These are phyloP conservation scores for Knufia petricola DNA, from an alignment of 2,329 filamentous ascomycete species.

Conservation along the genomic window DNA sequence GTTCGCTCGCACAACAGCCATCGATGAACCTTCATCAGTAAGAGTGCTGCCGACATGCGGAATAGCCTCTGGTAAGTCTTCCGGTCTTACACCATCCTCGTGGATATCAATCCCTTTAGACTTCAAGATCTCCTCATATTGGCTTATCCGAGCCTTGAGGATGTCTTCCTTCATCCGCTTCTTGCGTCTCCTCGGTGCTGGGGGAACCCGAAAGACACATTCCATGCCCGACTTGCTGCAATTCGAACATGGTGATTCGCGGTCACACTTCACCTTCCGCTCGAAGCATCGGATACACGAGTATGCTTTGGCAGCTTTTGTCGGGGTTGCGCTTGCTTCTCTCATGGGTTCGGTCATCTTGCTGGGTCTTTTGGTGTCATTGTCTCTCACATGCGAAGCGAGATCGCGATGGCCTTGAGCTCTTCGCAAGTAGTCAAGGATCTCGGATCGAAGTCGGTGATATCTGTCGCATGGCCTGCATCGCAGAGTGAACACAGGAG, in stretches of 20 bases:
- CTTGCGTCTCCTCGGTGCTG: constrained; percentile 23
- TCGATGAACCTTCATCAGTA: too few species aligned
- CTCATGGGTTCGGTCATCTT: not conserved
- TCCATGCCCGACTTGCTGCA: constrained; percentile 32
- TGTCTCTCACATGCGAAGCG: not conserved
- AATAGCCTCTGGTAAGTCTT: not conserved
- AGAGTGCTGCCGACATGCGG: too few species aligned
- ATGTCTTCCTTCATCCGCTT: constrained; percentile 22
- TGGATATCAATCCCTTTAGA: constrained; percentile 18
- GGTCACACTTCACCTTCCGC: constrained; percentile 36
- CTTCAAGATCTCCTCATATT: constrained; percentile 20
- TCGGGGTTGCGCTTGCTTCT: not conserved
- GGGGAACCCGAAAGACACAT: constrained; percentile 29
- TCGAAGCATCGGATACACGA: constrained; percentile 25
- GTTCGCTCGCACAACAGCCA: too few species aligned
- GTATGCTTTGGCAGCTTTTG: constrained; percentile 16
- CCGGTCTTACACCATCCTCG: constrained; percentile 3
- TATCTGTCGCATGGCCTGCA: too few species aligned
- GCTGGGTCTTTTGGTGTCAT: not conserved
- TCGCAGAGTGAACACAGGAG: too few species aligned
- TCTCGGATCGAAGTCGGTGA: too few species aligned
- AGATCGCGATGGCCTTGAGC: too few species aligned
- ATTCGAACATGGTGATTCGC: constrained; percentile 35
- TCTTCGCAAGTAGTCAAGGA: too few species aligned
- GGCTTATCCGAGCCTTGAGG: constrained; percentile 19